These are phyloP conservation scores for Sclerotinia spermophila DNA, from an alignment of 2,329 filamentous ascomycete species.

Conservation along the genomic window DNA sequence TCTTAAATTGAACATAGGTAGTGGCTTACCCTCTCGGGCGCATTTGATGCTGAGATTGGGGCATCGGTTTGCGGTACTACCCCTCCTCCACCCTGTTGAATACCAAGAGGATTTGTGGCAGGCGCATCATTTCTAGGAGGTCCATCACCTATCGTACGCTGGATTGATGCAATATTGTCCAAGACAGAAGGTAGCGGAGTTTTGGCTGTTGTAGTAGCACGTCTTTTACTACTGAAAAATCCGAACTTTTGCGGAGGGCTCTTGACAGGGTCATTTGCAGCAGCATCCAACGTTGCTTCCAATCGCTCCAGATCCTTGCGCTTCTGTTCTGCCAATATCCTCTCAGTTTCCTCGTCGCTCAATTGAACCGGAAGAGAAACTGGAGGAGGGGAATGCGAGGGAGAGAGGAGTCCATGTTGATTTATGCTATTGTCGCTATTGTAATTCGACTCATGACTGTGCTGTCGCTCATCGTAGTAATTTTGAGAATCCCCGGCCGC, in stretches of 20 bases:
- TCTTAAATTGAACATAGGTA: conserved; percentile 9
- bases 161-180: conserved; percentile 1
- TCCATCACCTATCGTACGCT: conserved; percentile 17
- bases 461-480: conserved; percentile 22
- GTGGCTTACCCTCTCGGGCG: conserved; percentile 68
- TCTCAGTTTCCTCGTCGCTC: conserved; percentile 29
- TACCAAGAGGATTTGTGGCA: conserved; percentile 20
- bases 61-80: conserved; percentile 62
- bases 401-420: conserved; percentile 13
- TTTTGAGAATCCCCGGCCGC: conserved; percentile 24
- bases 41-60: conserved; percentile 76
- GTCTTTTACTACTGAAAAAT: conserved; percentile 34
- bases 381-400: conserved; percentile 2
- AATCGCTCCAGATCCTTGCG: conserved; percentile 36
- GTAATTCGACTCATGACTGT: conserved; percentile 16
- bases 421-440: conserved; percentile 21
- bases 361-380: conserved; percentile 16
- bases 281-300: conserved; percentile 35
- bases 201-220: conserved; percentile 23
- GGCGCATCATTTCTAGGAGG: conserved; percentile 21
- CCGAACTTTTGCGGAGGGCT: conserved; percentile 29
- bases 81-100: conserved; percentile 33
- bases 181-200: conserved; percentile 4
- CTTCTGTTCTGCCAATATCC: conserved; percentile 35
- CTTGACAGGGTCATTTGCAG: conserved; percentile 22